Evolutionary conservation across 176 grass and related monocot species (phyloP).

Genomic region (Zoysia pacifica): DNA sequence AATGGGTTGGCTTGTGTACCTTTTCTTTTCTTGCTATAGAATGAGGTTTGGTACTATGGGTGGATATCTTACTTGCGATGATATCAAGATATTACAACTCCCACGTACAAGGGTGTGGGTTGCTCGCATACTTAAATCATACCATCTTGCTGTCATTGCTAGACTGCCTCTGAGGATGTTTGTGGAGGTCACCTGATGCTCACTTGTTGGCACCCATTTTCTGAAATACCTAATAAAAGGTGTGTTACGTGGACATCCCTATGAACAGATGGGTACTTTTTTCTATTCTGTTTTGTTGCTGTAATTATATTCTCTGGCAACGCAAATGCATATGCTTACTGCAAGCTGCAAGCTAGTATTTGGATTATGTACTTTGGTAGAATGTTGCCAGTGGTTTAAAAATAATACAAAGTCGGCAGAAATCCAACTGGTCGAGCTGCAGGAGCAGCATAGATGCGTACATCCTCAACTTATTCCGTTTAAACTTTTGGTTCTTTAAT

Average conservation of each 20-base stretch:
- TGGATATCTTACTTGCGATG: slow-evolving; percentile 19
- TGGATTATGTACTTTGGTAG: not conserved
- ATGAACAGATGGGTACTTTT: not conserved
- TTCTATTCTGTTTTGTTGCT: not conserved
- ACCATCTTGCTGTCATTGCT: not conserved
- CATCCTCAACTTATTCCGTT: no score
- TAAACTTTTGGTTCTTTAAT: no score
- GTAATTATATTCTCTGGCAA: not conserved
- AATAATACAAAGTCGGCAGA: no score
- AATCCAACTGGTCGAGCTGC: no score
- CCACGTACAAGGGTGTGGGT: not conserved
- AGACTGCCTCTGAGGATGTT: not conserved
- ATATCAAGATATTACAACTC: not conserved
- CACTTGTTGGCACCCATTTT: not conserved
- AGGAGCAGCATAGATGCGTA: not conserved
- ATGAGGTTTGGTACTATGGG: slow-evolving; percentile 18
- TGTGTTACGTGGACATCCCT: not conserved
- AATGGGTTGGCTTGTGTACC: slow-evolving; percentile 33
- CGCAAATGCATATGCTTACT: not conserved
- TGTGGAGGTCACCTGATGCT: not conserved
- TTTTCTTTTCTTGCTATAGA: slow-evolving; percentile 32
- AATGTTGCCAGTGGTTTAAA: not conserved
- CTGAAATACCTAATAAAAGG: not conserved
- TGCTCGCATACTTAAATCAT: not conserved
- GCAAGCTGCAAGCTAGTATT: not conserved